A percentile compares a stretch with the other conserved stretches of the same genome.
phyloP scores from a whole-genome alignment of 352 stramenopile genomes.

The Ochromonadaceae sp. region DNA sequence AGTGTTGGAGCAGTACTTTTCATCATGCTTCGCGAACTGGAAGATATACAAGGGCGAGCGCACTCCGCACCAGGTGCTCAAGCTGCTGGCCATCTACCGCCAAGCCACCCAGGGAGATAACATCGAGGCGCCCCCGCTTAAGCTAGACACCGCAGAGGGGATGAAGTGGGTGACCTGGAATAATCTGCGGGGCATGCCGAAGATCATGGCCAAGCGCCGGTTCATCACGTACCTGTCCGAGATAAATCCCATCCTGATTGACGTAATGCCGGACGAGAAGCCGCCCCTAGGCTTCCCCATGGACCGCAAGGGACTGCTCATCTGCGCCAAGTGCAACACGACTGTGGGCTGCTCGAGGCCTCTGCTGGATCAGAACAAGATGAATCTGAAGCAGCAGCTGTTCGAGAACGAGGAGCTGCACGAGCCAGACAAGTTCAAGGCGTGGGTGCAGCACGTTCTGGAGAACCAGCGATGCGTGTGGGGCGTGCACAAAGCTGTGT shows the following conservation, averaged over 20 bases:
- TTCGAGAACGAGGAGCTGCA: slow-evolving; percentile 17
- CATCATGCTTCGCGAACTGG: slow-evolving; percentile 2
- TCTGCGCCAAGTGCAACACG: slow-evolving; percentile 18
- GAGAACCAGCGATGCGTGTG: slow-evolving; percentile 13
- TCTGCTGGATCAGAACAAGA: slow-evolving; percentile 1
- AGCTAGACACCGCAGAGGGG: neutral
- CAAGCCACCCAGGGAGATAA: slow-evolving; percentile 14
- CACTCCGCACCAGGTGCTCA: neutral
- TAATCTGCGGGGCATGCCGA: neutral
- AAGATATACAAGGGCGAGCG: neutral
- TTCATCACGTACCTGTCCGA: slow-evolving; percentile 15
- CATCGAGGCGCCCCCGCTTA: neutral
- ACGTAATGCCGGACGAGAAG: slow-evolving; percentile 18
- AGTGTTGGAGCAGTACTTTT: slow-evolving; percentile 11
- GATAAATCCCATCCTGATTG: slow-evolving; percentile 6
- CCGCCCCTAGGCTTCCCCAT: slow-evolving; percentile 6
- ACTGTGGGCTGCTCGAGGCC: neutral
- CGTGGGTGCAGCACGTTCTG: slow-evolving; percentile 1
- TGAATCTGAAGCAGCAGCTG: neutral
- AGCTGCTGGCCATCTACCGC: slow-evolving; percentile 1
- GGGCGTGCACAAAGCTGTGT: neutral
- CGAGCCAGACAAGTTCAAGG: neutral
- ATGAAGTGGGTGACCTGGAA: slow-evolving; percentile 8
- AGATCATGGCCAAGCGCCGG: neutral
- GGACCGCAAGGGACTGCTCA: neutral